Base-by-base conservation (phyloP, 2,329 filamentous ascomycete species). In the Colletotrichum limetticola region DNA sequence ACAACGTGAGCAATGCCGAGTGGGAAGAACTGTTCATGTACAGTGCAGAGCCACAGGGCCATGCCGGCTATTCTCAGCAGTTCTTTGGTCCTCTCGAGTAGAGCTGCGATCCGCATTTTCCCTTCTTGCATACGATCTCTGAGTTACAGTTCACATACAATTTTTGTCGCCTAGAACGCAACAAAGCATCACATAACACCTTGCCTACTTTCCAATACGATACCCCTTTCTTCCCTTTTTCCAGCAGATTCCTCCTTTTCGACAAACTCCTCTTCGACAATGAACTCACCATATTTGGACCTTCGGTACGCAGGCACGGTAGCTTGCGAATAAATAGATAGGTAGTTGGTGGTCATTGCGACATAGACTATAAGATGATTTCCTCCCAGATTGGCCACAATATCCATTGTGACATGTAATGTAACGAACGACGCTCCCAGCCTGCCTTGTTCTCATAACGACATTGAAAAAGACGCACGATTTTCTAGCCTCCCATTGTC, bases 391-490 rank as follows among this genome's bases (percentile, higher is more conserved):
- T n/a, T 37, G 32, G 22, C 37, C 42, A 42, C 57, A 46, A 42
- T 30, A 30, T 42, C n/a, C 49, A 57, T 46, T 42, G 22, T 58
- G 61, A 57, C 62, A 57, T 52, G 16, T 42, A 22, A 32, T 60
- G 42, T 32, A 74, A 74, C 35, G 73, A 74, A 71, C 57, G 73
- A 66, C 56, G 55, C 49, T n/a, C 46, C 22, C 16, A 30, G 55
- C 59, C 37, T 64, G 26, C 57, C 37, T 56, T 55, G 24, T 26
- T 37, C 5, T 35, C n/a, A 61, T 28, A 53, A 22, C 11, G 46
- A 24, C 60, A 58, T 24, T 26, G 52, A 19, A 14, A 32, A 26
- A 19, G 16, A 66, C 14, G 24, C 55, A 26, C n/a, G 58, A 72
- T 67, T 74, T 73, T 66, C 55, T 62, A 61, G 46, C 59, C 66